These are phyloP conservation scores for Umbelopsis sp. DNA, from an alignment of 192 early-diverging fungal genomes.

Conservation along the genomic window DNA sequence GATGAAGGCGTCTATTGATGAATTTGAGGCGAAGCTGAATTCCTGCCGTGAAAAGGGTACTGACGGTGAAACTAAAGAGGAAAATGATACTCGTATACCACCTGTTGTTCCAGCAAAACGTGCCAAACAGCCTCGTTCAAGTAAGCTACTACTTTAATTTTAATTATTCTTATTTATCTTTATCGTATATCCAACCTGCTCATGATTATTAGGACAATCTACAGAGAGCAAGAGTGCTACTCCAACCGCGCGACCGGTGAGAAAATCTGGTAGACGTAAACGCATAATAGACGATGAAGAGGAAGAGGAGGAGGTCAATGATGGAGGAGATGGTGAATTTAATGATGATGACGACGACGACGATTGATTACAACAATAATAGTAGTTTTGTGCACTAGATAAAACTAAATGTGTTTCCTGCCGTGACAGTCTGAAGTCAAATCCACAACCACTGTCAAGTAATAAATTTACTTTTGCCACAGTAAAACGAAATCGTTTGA, in stretches of 20 bases:
- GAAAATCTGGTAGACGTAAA: conserved; percentile 13
- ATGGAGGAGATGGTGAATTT: conserved; percentile 3
- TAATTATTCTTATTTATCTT: neutral
- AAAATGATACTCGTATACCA: neutral
- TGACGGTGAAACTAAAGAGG: neutral
- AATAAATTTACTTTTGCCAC: conserved; percentile 17
- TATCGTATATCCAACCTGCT: neutral
- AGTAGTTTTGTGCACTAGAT: conserved; percentile 3
- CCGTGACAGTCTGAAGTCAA: conserved; percentile 3
- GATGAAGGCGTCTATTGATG: conserved; percentile 78
- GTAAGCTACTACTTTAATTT: conserved; percentile 4
- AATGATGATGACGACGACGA: conserved; percentile 4
- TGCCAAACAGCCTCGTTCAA: neutral
- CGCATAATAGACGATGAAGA: conserved; percentile 10
- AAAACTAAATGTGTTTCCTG: neutral
- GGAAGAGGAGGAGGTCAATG: neutral
- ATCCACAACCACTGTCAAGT: neutral
- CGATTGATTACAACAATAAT: conserved; percentile 21
- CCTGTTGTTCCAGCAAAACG: neutral
- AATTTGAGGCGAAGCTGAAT: conserved; percentile 80
- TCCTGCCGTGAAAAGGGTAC: conserved; percentile 6
- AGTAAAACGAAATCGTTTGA: neutral
- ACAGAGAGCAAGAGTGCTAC: conserved; percentile 14
- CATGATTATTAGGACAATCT: neutral
- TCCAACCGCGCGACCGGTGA: neutral